Percentiles rank a stretch among this genome's conserved stretches.
These are phyloP conservation scores for Cryptococcus maquisensis DNA, from an alignment of 1,284 basidiomycete species.

Conservation along the genomic window DNA sequence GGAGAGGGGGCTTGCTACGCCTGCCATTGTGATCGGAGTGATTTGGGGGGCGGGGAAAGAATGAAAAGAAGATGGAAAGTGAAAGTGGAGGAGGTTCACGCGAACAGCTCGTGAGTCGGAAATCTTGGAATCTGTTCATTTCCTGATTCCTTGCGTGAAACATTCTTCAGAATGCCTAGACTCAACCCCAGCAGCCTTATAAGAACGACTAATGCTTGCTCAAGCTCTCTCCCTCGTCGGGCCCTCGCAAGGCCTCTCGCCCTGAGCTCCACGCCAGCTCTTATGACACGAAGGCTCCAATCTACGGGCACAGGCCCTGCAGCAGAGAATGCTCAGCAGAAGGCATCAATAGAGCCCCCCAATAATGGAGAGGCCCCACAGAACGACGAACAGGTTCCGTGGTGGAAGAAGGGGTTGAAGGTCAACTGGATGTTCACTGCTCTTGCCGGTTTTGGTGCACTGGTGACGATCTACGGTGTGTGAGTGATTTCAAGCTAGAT, in stretches of 20 bases:
- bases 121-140: too few species aligned
- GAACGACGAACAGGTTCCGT: background rate
- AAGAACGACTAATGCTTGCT: background rate
- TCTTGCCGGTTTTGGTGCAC: conserved; percentile 38
- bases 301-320: background rate
- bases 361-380: background rate
- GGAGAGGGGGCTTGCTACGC: conserved; percentile 11
- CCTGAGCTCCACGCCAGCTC: background rate
- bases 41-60: background rate
- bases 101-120: background rate
- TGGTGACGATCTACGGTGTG: conserved; percentile 48
- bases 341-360: background rate
- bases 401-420: conserved; percentile 9
- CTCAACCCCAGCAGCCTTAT: conserved; percentile 1
- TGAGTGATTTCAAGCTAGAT: conserved; percentile 15
- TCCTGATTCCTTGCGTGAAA: too few species aligned
- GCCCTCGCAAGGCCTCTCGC: background rate
- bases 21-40: conserved; percentile 1
- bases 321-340: background rate
- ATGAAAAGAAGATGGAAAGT: conserved; percentile 3
- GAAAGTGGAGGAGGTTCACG: background rate
- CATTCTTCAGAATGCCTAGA: conserved; percentile 2
- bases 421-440: conserved; percentile 36
- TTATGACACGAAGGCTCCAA: background rate
- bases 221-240: background rate